Evolutionary conservation across 2,329 filamentous ascomycete genomes (phyloP).

Genomic region (Cordyceps cicadae): DNA sequence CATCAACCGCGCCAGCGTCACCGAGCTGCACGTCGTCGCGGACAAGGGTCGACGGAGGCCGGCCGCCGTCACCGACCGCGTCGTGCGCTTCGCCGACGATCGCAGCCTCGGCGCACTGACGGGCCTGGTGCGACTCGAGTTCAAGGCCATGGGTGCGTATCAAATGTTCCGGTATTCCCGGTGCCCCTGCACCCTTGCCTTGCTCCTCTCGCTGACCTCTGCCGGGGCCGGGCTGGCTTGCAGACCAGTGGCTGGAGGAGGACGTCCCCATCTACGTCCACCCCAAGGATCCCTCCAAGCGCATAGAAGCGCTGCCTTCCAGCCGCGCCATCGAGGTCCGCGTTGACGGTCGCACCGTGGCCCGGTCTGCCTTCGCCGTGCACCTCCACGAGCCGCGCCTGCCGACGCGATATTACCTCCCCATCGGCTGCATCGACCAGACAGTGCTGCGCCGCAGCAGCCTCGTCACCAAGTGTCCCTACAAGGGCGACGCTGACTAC

Average conservation of each 20-base stretch:
- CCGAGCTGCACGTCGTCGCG: constrained; percentile 23
- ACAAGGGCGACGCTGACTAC: constrained; percentile 59
- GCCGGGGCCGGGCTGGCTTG: too few relatives aligned
- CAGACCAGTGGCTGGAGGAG: constrained; percentile 44
- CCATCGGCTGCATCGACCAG: constrained; percentile 40
- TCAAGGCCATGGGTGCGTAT: constrained; percentile 26
- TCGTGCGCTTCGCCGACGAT: constrained; percentile 32
- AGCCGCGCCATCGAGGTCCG: constrained; percentile 43
- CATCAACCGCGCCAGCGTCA: constrained; percentile 21
- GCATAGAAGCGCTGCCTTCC: constrained; percentile 53
- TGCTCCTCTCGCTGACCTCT: too few relatives aligned
- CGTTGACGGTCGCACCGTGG: constrained; percentile 37
- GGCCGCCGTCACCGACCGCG: constrained; percentile 24
- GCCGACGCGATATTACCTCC: constrained; percentile 51
- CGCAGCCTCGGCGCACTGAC: constrained; percentile 25
- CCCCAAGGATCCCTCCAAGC: constrained; percentile 59
- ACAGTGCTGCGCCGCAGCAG: constrained; percentile 38
- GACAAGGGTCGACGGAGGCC: constrained; percentile 15
- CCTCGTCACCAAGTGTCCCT: constrained; percentile 53
- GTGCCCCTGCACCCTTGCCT: too few relatives aligned
- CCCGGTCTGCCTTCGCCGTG: constrained; percentile 35
- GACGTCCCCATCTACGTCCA: constrained; percentile 52
- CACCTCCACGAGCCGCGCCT: constrained; percentile 55
- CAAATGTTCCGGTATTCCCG: neutral
- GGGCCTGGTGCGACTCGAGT: constrained; percentile 27